A percentile compares a stretch with the other conserved stretches of the same genome.
phyloP scores from a whole-genome alignment of 768 basidiomycete species.

The Hypholoma sublateritium region DNA sequence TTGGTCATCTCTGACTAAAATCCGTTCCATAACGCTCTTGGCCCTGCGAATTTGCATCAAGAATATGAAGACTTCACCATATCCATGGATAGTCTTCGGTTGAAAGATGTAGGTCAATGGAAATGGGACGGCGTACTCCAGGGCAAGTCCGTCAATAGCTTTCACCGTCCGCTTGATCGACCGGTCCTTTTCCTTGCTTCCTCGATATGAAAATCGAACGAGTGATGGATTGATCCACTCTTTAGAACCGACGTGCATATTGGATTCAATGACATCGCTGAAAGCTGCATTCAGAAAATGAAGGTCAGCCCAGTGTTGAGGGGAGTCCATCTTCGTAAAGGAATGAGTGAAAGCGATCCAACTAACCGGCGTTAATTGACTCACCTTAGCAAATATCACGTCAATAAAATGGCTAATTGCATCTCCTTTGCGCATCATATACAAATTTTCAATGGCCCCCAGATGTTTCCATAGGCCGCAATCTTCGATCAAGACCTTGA shows the following conservation, averaged over 20 bases:
- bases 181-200: conserved; percentile 44
- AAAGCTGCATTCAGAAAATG: conserved; percentile 84
- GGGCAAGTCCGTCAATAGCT: conserved; percentile 61
- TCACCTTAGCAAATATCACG: conserved; percentile 71
- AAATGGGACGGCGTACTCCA: conserved; percentile 84
- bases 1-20: conserved; percentile 58
- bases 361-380: conserved; percentile 4
- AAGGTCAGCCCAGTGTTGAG: conserved; percentile 74
- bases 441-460: conserved; percentile 63
- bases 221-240: conserved; percentile 67
- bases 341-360: background rate
- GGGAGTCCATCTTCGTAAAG: conserved; percentile 63
- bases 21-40: conserved; percentile 68
- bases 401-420: conserved; percentile 73
- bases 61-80: conserved; percentile 69
- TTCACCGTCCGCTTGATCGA: conserved; percentile 55
- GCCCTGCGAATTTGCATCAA: conserved; percentile 74
- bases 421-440: conserved; percentile 78
- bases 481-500: conserved; percentile 61
- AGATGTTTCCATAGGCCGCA: conserved; percentile 68
- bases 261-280: conserved; percentile 59
- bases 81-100: conserved; percentile 51
- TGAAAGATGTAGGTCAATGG: conserved; percentile 79
- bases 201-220: conserved; percentile 70
- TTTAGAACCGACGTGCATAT: conserved; percentile 33